Percentiles rank a stretch among this genome's conserved stretches.
Conservation (phyloP, 2,329 filamentous ascomycete genomes). For the Exophiala sp. region DNA sequence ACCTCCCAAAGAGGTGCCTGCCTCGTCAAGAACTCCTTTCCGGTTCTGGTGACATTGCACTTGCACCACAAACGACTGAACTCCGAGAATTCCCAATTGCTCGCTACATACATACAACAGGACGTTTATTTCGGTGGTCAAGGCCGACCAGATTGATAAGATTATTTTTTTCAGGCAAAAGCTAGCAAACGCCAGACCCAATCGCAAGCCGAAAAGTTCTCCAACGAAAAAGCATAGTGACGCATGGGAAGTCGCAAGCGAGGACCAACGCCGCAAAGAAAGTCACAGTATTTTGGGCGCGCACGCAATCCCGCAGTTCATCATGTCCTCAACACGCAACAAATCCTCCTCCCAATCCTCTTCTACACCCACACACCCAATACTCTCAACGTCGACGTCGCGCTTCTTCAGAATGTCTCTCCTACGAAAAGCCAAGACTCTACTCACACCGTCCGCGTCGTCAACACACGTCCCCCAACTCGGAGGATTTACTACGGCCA, state of each 20-base stretch:
- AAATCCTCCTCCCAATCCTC: not conserved
- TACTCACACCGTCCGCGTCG: conserved; percentile 10
- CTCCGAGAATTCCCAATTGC: not conserved
- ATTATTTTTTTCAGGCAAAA: no score
- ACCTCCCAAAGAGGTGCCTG: not conserved
- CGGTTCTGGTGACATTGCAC: not conserved
- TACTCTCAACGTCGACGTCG: not conserved
- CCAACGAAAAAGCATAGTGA: not conserved
- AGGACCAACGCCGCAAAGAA: not conserved
- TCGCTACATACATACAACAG: no score
- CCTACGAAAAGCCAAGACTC: conserved; percentile 15
- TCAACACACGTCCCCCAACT: not conserved
- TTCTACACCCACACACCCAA: not conserved
- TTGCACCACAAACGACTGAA: not conserved
- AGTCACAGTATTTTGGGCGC: not conserved
- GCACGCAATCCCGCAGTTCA: not conserved
- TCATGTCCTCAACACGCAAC: not conserved
- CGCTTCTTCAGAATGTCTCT: conserved; percentile 16
- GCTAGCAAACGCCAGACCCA: no score
- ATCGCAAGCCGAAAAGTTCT: not conserved
- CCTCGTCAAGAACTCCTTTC: not conserved
- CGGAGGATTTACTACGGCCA: conserved; percentile 45
- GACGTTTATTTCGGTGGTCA: no score
- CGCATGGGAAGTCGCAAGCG: not conserved
- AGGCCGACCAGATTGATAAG: no score